A percentile compares a stretch with the other conserved stretches of the same genome.
Evolutionary conservation across 495 filamentous ascomycete genomes (phyloP).

Genomic region (Lophiotrema nucula): DNA sequence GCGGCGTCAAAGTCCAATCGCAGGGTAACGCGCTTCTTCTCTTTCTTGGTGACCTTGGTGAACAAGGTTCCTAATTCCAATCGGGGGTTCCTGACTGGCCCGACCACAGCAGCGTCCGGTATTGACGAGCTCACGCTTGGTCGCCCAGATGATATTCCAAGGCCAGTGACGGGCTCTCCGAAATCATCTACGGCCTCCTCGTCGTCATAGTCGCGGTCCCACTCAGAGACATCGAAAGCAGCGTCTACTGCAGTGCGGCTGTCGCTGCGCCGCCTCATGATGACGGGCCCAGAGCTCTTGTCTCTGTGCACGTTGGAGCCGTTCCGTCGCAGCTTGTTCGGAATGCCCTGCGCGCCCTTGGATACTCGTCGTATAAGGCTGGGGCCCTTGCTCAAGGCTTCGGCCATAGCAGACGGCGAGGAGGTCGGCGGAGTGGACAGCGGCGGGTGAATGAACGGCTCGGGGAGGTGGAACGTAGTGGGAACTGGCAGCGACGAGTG

Average conservation of each 20-base stretch:
- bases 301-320: conserved; percentile 72
- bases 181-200: conserved; percentile 60
- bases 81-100: conserved; percentile 66
- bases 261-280: conserved; percentile 82
- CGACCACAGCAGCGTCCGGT: conserved; percentile 55
- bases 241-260: conserved; percentile 68
- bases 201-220: conserved; percentile 57
- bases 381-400: conserved; percentile 53
- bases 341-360: conserved; percentile 61
- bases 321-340: conserved; percentile 66
- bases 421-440: conserved; percentile 9
- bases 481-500: conserved; percentile 7
- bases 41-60: conserved; percentile 80
- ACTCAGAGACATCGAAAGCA: conserved; percentile 44
- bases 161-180: conserved; percentile 39
- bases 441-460: conserved; percentile 14
- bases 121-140: conserved; percentile 20
- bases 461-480: conserved; percentile 21
- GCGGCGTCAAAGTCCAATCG: conserved; percentile 75
- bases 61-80: conserved; percentile 74
- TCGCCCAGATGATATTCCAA: conserved; percentile 40
- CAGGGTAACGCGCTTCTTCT: conserved; percentile 69
- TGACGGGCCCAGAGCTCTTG: conserved; percentile 81
- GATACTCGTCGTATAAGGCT: conserved; percentile 67
- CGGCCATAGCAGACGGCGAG: conserved; percentile 43